Evolutionary conservation across 257 asterid species (phyloP), one percentile per base, ranked within the genome.

Genomic region (Oldenlandia corymbosa): DNA sequence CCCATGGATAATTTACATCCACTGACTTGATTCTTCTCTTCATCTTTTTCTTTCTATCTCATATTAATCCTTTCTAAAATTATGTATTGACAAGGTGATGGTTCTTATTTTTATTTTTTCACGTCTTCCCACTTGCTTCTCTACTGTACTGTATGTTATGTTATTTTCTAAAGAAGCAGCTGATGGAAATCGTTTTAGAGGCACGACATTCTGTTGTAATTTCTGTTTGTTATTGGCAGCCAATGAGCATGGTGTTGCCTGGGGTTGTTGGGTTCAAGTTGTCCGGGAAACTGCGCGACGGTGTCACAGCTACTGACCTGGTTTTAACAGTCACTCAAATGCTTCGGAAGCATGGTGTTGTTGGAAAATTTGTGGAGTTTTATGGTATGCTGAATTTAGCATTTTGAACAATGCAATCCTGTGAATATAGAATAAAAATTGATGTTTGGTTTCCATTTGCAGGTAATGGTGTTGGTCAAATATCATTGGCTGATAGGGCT

Each of bases 401-500:
- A 46, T 28, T 14, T 1, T 62, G 20, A 46, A 26, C 10, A 7
- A n/a, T 54, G 24, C 20, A 30, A 58, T n/a, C 17, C n/a, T n/a
- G n/a, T n/a, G n/a, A n/a, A n/a, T 27, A 14, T 39, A n/a, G 21
- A 48, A 23, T 23, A 34, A 42, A 39, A 50, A 67, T 75, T 23
- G 47, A 54, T 18, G 45, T 63, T 58, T 50, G 71, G 37, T 26
- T 43, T 48, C 42, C 55, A 39, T 69, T 70, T 73, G 58, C 82
- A 91, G 98, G 98, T 67, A 70, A 43, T 34, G 98, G 96, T 58
- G 86, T 88, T 68, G 92, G 91, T 72, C 67, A 76, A 80, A 80
- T 87, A 71, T 91, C 98, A 61, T 80, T 91, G 80, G 96, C 98
- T 74, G 98, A 91, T 84, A 85, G 98, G 78, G 98, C 98, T 63